Conservation (phyloP, 2,329 filamentous ascomycete genomes). For the Nemania diffusa region DNA sequence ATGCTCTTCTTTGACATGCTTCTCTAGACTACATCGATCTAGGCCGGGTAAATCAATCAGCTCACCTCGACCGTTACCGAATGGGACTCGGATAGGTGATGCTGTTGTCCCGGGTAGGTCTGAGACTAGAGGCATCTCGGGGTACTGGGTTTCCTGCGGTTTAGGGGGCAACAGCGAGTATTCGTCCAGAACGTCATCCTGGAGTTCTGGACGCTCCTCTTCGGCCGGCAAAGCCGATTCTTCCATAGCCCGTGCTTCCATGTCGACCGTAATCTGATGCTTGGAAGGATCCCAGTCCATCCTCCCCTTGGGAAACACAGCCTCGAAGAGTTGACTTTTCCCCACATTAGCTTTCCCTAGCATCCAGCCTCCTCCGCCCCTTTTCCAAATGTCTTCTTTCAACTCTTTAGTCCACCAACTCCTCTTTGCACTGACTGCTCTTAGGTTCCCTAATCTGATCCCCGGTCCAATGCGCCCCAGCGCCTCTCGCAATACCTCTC, state of each 20-base stretch:
- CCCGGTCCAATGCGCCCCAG: constrained; percentile 74
- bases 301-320: constrained; percentile 82
- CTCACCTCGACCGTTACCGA: constrained; percentile 86
- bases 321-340: constrained; percentile 90
- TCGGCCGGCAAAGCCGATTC: constrained; percentile 1
- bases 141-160: constrained; percentile 78
- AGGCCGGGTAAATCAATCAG: constrained; percentile 93
- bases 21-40: constrained; percentile 76
- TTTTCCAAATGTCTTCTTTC: constrained; percentile 84
- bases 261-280: constrained; percentile 51
- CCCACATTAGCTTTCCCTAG: constrained; percentile 99
- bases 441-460: constrained; percentile 87
- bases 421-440: constrained; percentile 85
- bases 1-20: constrained; percentile 74
- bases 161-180: constrained; percentile 77
- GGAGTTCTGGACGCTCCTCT: constrained; percentile 38
- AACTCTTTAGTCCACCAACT: constrained; percentile 91
- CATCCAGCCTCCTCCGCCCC: constrained; percentile 91
- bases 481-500: constrained; percentile 78
- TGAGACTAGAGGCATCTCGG: constrained; percentile 86
- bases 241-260: constrained; percentile 41
- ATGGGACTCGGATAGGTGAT: constrained; percentile 92
- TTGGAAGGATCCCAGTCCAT: constrained; percentile 55
- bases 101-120: constrained; percentile 92
- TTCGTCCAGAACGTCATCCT: constrained; percentile 50